Evolutionary conservation across 352 stramenopile species (phyloP), one percentile per base, ranked within the genome.

Genomic region (Phytophthora hibernalis): DNA sequence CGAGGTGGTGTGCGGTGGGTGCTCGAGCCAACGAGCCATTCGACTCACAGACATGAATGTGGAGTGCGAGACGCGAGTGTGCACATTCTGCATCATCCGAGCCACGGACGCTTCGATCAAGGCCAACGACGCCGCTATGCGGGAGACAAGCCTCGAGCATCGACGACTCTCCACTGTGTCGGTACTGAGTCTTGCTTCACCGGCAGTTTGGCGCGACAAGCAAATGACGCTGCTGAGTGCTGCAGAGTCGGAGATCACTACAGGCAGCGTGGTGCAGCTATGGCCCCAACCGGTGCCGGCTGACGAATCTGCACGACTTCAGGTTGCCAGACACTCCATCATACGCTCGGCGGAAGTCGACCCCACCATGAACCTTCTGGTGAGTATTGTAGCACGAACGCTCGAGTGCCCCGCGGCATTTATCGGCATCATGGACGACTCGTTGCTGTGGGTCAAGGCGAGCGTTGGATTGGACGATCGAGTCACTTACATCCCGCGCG

Each of bases 71-170:
- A 92, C 83, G 42, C 83, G 86, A 57, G 75, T 95, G 26, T 93
- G 86, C 61, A 89, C 86, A 31, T 91, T 92, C 70, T 95, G 86
- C 68, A 79, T 93, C 58, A 91, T 92, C 61, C 83, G 80, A 22
- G 86, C 86, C 30, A 90, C 82, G 8, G 78, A 90, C 58, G 82
- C 84, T 15, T 88, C 83, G 21, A 86, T 92, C 65, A 80, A 82
- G 43, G 71, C 69, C 13, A 82, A 87, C 42, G 80, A 89, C 35
- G 67, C 68, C 15, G 70, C 72, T 2, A 50, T 80, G 26, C 74
- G 72, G 33, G 81, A 82, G 40, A 80, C 76, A 1, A 43, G 45
- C 24, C 5, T 45, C 3, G 56, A 65, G 16, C 48, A 53, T n/a
- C 40, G 38, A 33, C 63, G 63, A 16, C 52, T 76, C 24, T 70